Base-by-base conservation (phyloP, 208 protist species). In the Acanthamoeba royreba region DNA sequence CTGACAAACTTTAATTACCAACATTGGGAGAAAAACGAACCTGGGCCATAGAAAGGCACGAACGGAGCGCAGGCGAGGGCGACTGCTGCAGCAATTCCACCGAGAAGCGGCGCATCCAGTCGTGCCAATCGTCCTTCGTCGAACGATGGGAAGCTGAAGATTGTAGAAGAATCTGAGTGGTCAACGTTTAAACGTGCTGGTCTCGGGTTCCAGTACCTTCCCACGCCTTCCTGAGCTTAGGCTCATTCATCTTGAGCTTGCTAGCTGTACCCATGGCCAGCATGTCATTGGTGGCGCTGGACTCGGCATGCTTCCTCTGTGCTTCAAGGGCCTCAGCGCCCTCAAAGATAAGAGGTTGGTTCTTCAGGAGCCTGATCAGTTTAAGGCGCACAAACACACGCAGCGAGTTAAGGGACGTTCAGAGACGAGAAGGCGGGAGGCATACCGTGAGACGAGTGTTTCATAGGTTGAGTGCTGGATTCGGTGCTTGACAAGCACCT, bases 31-130 rank as follows among this genome's bases (percentile, higher is more conserved):
- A n/a, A n/a, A n/a, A n/a, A 22, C n/a, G 72, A 52, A 28, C 74
- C 46, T 96, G 93, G 4, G 97, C 97, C 22, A 99, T 79, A 11
- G 95, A 87, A 5, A 95, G 33, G 94, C 98, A 99, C 0, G 98
- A 93, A n/a, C 97, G 95, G 15, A 99, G 94, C 19, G 98, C 93
- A 2, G 98, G 97, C 33, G 97, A 98, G 31, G 98, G 98, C 72
- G 98, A 98, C 86, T 98, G 95, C 42, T 95, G 74, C 38, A 99
- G 88, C 38, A 99, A 94, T 83, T 98, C 97, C 4, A 98, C 93
- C 46, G 95, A 96, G 52, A 99, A 98, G 33, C 96, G 83, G 49
- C 98, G 93, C n/a, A 99, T 96, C 98, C 98, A 99, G 83, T 98
- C 98, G 33, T 88, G 33, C 98, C 98, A 99, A 89, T 99, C 98